These are phyloP conservation scores for Mallotus nudiflorus DNA, from an alignment of 345 rosid species.

Conservation along the genomic window DNA sequence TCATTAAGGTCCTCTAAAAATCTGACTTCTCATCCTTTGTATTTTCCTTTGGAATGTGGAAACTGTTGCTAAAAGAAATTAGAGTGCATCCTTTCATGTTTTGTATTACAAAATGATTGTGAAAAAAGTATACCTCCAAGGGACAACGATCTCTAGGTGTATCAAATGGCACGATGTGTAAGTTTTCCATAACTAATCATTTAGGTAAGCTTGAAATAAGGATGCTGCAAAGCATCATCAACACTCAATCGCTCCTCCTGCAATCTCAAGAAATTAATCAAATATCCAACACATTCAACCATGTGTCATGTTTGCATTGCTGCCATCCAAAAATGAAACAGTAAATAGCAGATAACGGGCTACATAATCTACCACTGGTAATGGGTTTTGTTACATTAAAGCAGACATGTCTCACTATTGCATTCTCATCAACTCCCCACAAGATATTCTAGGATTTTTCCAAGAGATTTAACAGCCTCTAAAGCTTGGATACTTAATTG, in stretches of 20 bases:
- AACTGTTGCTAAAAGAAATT: too few species aligned
- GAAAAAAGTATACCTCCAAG: background rate
- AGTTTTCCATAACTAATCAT: too few species aligned
- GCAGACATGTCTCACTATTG: background rate
- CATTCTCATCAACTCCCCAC: background rate
- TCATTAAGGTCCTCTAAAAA: too few species aligned
- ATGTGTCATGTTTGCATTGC: background rate
- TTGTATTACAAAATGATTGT: too few species aligned
- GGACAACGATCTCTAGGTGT: background rate
- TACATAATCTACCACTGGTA: background rate
- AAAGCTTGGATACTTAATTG: background rate
- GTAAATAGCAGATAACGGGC: background rate
- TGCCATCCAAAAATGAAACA: background rate
- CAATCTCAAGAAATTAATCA: conserved; percentile 13
- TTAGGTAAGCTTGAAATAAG: conserved; percentile 54
- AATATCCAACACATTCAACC: background rate
- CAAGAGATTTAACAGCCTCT: background rate
- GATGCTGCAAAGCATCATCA: conserved; percentile 78
- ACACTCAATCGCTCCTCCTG: conserved; percentile 72
- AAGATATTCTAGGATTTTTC: background rate
- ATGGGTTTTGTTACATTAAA: background rate
- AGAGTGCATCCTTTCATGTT: too few species aligned
- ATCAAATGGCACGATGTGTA: background rate
- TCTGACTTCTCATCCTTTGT: too few species aligned
- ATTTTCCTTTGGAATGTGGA: too few species aligned